Evolutionary conservation across 2,329 filamentous ascomycete genomes (phyloP), one percentile per base, ranked within the genome.

Genomic region (Scleromitrula shiraiana): DNA sequence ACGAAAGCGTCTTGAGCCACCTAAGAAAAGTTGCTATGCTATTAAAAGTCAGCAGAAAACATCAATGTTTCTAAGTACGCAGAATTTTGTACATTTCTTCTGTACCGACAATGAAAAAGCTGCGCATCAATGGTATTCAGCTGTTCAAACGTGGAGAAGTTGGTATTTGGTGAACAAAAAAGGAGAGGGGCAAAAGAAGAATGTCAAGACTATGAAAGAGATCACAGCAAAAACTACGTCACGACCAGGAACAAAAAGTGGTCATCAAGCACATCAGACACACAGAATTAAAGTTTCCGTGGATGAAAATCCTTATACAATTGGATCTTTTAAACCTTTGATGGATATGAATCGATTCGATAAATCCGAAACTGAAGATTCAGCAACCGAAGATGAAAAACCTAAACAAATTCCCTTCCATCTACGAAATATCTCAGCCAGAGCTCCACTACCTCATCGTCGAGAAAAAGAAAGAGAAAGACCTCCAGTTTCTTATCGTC

Each of bases 1-100:
- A 53, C 73, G 78, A 30, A 85, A 83, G 59, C 76, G 79, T 54
- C 74, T 96, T 45, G 89, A 84, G 59, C 84, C 89, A 1, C 91
- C 91, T 0, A 95, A 93, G 66, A 85, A 83, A 61, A 75, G 82
- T 56, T 95, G 88, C 67, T 91, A 86, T 60, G 90, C 88, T 0
- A 76, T 97, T 58, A 96, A 95, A 68, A 94, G 87, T 58, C 89
- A 95, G 68, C 84, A 95, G 62, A 95, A 91, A 66, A 84, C 84
- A 0, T 81, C 78, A 50, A 82, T 95, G 60, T 96, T 96, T 60
- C 70, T 88, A 46, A 83, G 83, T 46, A 85, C 83, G 3, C 82
- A 86, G 43, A 91, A 91, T 57, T 97, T 88, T 62, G 85, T 95
- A 3, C 91, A 97, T 62, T 95, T 91, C 67, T 95, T 97, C 68